Percentiles rank a stretch among this genome's conserved stretches.
Conservation (phyloP, 441 rosid species). For the Pelargonium citronellum region DNA sequence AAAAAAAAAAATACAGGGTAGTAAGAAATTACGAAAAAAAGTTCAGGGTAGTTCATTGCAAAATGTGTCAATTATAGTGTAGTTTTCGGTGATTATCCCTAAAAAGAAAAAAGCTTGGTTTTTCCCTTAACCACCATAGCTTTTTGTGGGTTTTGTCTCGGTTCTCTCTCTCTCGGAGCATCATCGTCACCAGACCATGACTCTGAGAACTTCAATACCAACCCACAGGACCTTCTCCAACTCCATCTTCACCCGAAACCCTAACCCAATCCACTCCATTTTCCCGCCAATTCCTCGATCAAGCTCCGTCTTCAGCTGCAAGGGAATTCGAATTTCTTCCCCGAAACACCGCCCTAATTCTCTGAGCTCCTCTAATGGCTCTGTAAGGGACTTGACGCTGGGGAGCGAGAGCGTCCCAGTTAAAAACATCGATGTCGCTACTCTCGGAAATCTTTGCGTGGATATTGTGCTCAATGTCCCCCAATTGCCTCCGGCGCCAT, state of each 20-base stretch:
- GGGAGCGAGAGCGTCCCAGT: conserved; percentile 25
- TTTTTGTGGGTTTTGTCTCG: too few relatives aligned
- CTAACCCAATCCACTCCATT: conserved; percentile 17
- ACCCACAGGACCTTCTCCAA: conserved; percentile 9
- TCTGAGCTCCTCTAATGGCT: conserved; percentile 20
- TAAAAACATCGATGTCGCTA: conserved; percentile 67
- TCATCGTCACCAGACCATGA: conserved; percentile 50
- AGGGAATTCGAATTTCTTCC: conserved; percentile 30
- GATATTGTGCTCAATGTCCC: conserved; percentile 84
- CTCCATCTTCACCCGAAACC: conserved; percentile 29
- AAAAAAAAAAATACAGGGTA: too few relatives aligned
- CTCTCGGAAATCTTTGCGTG: conserved; percentile 88
- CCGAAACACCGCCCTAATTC: conserved; percentile 23
- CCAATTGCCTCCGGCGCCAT: conserved; percentile 62
- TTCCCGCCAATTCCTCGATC: conserved; percentile 21
- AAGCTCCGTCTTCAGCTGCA: conserved; percentile 26
- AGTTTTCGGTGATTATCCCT: too few relatives aligned
- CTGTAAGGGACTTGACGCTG: conserved; percentile 8
- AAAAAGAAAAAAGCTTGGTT: too few relatives aligned
- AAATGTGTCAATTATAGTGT: too few relatives aligned
- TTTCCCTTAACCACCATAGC: too few relatives aligned
- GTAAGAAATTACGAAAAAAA: too few relatives aligned
- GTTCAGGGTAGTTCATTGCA: too few relatives aligned
- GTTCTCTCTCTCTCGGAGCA: neutral
- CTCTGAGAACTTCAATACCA: conserved; percentile 35